These are phyloP conservation scores for Grifola frondosa DNA, from an alignment of 1,284 basidiomycete species.

Conservation along the genomic window DNA sequence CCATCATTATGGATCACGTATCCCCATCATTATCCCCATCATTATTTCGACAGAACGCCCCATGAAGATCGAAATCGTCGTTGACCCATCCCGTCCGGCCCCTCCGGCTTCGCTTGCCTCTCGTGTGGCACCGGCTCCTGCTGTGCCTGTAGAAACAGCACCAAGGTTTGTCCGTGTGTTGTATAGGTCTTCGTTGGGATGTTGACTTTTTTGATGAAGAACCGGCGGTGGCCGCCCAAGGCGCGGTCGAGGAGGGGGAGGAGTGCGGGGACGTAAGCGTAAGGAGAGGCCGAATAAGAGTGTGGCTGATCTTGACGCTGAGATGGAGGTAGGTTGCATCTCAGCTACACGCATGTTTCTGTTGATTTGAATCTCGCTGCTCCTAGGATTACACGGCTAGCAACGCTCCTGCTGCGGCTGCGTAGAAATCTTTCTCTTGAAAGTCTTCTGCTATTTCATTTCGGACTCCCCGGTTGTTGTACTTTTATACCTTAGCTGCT, in stretches of 20 bases:
- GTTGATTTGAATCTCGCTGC: neutral
- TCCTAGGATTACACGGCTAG: conserved; percentile 73
- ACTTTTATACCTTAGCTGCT: too few relatives aligned
- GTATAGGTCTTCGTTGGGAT: too few relatives aligned
- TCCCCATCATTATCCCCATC: too few relatives aligned
- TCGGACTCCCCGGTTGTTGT: too few relatives aligned
- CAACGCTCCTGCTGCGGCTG: conserved; percentile 34
- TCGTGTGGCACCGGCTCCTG: conserved; percentile 62
- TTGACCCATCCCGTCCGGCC: conserved; percentile 77
- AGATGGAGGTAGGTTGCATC: conserved; percentile 69
- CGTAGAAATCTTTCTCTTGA: too few relatives aligned
- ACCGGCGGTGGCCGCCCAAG: conserved; percentile 44
- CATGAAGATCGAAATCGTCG: conserved; percentile 96
- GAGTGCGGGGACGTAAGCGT: conserved; percentile 60
- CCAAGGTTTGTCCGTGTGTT: conserved; percentile 27
- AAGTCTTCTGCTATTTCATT: too few relatives aligned
- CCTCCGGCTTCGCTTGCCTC: conserved; percentile 60
- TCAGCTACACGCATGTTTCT: neutral
- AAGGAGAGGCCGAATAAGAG: conserved; percentile 61
- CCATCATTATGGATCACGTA: neutral
- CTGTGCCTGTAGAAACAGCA: too few relatives aligned
- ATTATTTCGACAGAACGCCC: conserved; percentile 79
- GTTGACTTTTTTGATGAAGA: conserved; percentile 16
- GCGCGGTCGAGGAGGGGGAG: conserved; percentile 48
- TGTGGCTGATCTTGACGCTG: conserved; percentile 74